phyloP scores from a whole-genome alignment of 106 monocot species.

The Dioscorea alata region DNA sequence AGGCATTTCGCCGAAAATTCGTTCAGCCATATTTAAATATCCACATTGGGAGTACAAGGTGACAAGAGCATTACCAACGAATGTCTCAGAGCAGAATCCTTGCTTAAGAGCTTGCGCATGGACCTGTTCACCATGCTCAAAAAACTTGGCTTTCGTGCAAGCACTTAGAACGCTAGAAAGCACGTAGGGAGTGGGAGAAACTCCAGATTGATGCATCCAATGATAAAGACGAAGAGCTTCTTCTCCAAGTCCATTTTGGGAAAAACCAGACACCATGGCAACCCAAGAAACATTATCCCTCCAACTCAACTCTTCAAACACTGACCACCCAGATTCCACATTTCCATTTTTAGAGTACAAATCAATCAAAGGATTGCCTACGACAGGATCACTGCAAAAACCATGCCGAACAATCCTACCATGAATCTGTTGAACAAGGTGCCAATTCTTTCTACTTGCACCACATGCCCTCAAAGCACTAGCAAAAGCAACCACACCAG shows the following conservation, averaged over 20 bases:
- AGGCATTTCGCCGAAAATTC: conserved; percentile 51
- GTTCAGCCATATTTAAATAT: conserved; percentile 31
- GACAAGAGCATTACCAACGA: conserved; percentile 74
- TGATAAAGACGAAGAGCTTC: conserved; percentile 53
- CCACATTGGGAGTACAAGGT: conserved; percentile 47
- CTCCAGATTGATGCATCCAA: conserved; percentile 36
- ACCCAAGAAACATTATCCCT: conserved; percentile 70
- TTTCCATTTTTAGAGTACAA: conserved; percentile 54
- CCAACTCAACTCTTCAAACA: conserved; percentile 48
- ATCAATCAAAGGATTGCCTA: conserved; percentile 78
- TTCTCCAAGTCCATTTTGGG: conserved; percentile 57
- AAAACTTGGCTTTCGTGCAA: conserved; percentile 45
- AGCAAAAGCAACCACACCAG: conserved; percentile 16
- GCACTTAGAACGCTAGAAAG: conserved; percentile 74
- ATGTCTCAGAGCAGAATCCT: conserved; percentile 59
- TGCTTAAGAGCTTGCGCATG: conserved; percentile 57
- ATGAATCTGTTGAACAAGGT: conserved; percentile 58
- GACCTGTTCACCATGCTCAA: conserved; percentile 44
- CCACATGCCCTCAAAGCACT: conserved; percentile 45
- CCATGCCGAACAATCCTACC: conserved; percentile 37
- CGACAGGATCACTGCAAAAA: conserved; percentile 20
- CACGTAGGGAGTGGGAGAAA: conserved; percentile 69
- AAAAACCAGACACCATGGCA: conserved; percentile 74
- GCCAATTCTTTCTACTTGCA: conserved; percentile 15
- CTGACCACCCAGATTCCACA: conserved; percentile 30